These are phyloP conservation scores for Kokia cookei DNA, from an alignment of 441 rosid species.

Conservation along the genomic window DNA sequence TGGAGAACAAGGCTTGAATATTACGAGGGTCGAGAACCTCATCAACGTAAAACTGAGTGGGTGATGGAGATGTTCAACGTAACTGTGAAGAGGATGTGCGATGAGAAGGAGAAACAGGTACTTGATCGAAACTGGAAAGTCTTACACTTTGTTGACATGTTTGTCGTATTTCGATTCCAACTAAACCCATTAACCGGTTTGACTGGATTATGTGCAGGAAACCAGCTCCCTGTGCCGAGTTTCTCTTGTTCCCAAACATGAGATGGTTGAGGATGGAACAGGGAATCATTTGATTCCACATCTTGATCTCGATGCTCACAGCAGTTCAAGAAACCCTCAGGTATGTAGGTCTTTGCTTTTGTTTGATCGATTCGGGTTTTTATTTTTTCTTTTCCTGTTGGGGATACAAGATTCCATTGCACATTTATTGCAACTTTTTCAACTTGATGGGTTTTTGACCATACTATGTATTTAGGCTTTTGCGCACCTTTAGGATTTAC, in stretches of 20 bases:
- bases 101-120: slow-evolving; percentile 33
- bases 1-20: slow-evolving; percentile 41
- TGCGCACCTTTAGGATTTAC: neutral
- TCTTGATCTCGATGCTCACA: neutral
- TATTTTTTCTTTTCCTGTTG: neutral
- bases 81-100: slow-evolving; percentile 19
- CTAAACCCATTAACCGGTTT: slow-evolving; percentile 14
- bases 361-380: neutral
- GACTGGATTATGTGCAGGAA: slow-evolving; percentile 39
- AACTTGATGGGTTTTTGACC: neutral
- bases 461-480: neutral
- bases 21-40: slow-evolving; percentile 25
- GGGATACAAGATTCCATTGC: neutral
- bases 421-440: neutral
- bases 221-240: slow-evolving; percentile 40
- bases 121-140: neutral
- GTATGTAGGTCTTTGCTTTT: slow-evolving; percentile 16
- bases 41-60: slow-evolving; percentile 33
- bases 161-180: slow-evolving; percentile 13
- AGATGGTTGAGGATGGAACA: slow-evolving; percentile 4
- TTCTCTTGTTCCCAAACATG: slow-evolving; percentile 13
- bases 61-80: slow-evolving; percentile 42
- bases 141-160: neutral
- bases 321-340: slow-evolving; percentile 21
- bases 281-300: neutral